These are phyloP conservation scores for Colletotrichum karsti DNA, from an alignment of 2,329 filamentous ascomycete species.

Conservation along the genomic window DNA sequence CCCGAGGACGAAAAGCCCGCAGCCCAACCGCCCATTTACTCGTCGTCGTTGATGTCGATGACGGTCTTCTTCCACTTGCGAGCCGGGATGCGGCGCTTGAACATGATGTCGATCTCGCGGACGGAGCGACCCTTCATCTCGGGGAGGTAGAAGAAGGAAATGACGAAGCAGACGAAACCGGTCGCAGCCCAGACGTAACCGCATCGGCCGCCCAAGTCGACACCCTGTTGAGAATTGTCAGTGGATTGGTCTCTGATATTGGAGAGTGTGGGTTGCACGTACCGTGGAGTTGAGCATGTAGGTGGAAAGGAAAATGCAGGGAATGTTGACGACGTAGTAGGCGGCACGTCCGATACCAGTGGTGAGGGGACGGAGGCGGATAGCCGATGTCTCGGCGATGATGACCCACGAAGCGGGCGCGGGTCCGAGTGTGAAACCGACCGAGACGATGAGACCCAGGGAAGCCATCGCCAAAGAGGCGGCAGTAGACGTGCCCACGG, in stretches of 20 bases:
- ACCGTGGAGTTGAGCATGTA: slow-evolving; percentile 68
- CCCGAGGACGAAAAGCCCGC: not conserved
- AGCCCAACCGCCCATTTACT: slow-evolving; percentile 61
- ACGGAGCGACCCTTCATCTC: slow-evolving; percentile 67
- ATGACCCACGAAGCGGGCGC: slow-evolving; percentile 73
- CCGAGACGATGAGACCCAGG: slow-evolving; percentile 71
- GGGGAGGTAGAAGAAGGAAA: slow-evolving; percentile 58
- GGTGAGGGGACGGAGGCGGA: slow-evolving; percentile 71
- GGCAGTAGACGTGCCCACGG: slow-evolving; percentile 44
- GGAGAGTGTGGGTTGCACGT: slow-evolving; percentile 30
- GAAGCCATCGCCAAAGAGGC: slow-evolving; percentile 65
- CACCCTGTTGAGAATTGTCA: slow-evolving; percentile 40
- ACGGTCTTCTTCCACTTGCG: slow-evolving; percentile 64
- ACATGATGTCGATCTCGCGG: slow-evolving; percentile 70
- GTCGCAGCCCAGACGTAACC: slow-evolving; percentile 69
- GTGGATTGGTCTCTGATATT: slow-evolving; percentile 2
- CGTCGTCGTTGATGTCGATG: slow-evolving; percentile 67
- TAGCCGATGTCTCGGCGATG: slow-evolving; percentile 72
- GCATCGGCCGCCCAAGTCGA: slow-evolving; percentile 60
- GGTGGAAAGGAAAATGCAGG: slow-evolving; percentile 69
- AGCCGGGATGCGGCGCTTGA: slow-evolving; percentile 61
- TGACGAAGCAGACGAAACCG: slow-evolving; percentile 60
- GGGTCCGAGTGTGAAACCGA: slow-evolving; percentile 69
- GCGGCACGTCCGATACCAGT: slow-evolving; percentile 70
- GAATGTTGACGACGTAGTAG: slow-evolving; percentile 73